Percentiles rank a stretch among this genome's conserved stretches.
These are phyloP conservation scores for Cercospora beticola DNA, from an alignment of 2,329 filamentous ascomycete species.

Conservation along the genomic window DNA sequence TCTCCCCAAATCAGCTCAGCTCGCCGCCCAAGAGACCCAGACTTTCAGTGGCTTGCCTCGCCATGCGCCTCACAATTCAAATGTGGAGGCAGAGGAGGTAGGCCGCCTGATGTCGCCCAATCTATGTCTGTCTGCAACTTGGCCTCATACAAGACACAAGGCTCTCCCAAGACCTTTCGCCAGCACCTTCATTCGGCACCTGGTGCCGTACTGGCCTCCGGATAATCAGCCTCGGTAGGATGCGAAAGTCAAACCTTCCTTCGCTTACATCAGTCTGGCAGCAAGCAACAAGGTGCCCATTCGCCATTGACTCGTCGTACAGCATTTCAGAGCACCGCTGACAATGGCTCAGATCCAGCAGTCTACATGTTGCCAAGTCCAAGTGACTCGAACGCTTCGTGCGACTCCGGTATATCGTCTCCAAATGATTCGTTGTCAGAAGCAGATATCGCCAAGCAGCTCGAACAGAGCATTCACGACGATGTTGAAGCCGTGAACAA, in stretches of 20 bases:
- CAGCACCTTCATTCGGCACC: background rate
- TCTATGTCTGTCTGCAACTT: background rate
- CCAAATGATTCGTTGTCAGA: background rate
- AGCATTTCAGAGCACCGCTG: background rate
- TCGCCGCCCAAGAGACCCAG: background rate
- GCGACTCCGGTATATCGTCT: background rate
- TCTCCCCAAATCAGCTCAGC: background rate
- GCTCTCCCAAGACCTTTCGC: background rate
- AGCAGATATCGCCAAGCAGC: conserved; percentile 8
- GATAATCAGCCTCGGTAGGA: background rate
- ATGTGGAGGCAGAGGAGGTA: background rate
- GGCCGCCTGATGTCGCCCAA: background rate
- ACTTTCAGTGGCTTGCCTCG: background rate
- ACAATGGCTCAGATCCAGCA: background rate
- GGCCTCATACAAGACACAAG: background rate
- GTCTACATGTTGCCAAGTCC: conserved; percentile 9
- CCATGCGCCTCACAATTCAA: background rate
- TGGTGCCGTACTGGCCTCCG: background rate
- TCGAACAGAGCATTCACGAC: conserved; percentile 13
- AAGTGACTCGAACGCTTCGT: conserved; percentile 1
- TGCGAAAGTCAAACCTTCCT: background rate
- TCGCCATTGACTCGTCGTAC: background rate
- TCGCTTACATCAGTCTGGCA: background rate
- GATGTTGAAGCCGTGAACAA: conserved; percentile 19
- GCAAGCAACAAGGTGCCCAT: background rate